A percentile compares a stretch with the other conserved stretches of the same genome.
phyloP scores from a whole-genome alignment of 2,329 filamentous ascomycete genomes.

The Aspergillus awamori region DNA sequence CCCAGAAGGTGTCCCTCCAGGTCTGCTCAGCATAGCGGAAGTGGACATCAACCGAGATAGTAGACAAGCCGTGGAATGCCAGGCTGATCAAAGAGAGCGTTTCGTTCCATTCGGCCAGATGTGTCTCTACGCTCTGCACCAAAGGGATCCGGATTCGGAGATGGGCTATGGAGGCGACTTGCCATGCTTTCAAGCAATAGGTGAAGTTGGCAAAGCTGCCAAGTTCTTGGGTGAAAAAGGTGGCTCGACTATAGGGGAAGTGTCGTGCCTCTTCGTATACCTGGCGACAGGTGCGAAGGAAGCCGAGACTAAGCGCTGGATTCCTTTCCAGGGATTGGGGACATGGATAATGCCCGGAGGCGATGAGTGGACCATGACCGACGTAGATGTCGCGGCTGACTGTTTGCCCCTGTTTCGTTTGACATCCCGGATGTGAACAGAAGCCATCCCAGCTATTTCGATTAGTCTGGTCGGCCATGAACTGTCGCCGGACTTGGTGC shows the following conservation, averaged over 20 bases:
- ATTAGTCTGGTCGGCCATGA: background rate
- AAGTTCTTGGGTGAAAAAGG: constrained; percentile 3
- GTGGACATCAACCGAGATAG: background rate
- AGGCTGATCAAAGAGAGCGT: background rate
- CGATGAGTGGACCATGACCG: background rate
- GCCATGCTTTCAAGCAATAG: background rate
- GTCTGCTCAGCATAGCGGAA: background rate
- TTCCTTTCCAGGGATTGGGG: background rate
- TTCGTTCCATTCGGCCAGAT: constrained; percentile 6
- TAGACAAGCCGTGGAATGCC: background rate
- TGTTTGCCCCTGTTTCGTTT: background rate
- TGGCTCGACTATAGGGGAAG: background rate
- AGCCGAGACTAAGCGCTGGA: background rate
- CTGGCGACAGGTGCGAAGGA: constrained; percentile 4
- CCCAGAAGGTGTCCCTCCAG: constrained; percentile 3
- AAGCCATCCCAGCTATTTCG: background rate
- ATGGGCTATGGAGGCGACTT: background rate
- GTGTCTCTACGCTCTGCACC: background rate
- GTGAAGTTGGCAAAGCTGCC: constrained; percentile 5
- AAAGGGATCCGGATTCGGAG: background rate
- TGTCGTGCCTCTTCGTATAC: background rate
- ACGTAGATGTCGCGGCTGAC: background rate
- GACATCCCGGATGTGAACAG: background rate
- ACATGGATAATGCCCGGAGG: constrained; percentile 5
- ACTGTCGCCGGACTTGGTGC: background rate